Percentiles rank a stretch among this genome's conserved stretches.
Evolutionary conservation across 768 basidiomycete genomes (phyloP).

Genomic region (Amanita inopinata): DNA sequence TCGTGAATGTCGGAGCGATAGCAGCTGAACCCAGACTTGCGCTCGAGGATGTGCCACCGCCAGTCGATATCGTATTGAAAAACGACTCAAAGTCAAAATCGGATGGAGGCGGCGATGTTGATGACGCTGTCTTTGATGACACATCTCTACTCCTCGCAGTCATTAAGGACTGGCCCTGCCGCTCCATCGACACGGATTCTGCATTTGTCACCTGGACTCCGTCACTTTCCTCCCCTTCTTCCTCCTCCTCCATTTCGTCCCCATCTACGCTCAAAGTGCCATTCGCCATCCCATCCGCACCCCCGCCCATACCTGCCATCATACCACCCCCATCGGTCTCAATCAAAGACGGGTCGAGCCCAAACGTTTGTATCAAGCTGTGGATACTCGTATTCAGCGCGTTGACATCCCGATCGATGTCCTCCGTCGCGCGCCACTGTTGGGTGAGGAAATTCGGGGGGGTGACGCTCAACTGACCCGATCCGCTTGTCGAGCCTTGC

Average conservation of each 20-base stretch:
- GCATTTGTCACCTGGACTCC: not conserved
- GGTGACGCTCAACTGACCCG: conserved; percentile 20
- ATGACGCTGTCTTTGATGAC: conserved; percentile 2
- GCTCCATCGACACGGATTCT: too few relatives aligned
- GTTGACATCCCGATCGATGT: conserved; percentile 67
- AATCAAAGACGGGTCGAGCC: conserved; percentile 42
- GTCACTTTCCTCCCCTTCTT: not conserved
- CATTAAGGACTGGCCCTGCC: not conserved
- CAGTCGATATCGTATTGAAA: conserved; percentile 14
- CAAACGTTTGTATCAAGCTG: conserved; percentile 61
- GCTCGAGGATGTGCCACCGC: too few relatives aligned
- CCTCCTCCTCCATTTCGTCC: not conserved
- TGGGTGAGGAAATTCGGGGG: conserved; percentile 29
- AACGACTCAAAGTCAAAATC: conserved; percentile 23
- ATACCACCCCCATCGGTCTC: conserved; percentile 2
- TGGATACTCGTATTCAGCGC: conserved; percentile 60
- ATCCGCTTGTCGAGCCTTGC: too few relatives aligned
- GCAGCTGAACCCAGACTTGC: too few relatives aligned
- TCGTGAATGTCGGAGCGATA: too few relatives aligned
- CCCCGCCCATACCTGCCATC: not conserved
- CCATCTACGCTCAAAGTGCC: not conserved
- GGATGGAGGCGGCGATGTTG: not conserved
- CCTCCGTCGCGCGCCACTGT: conserved; percentile 48
- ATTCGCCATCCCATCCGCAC: not conserved
- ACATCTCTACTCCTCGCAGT: conserved; percentile 5